These are phyloP conservation scores for Epichloe scottii DNA, from an alignment of 2,329 filamentous ascomycete genomes.

Conservation along the genomic window DNA sequence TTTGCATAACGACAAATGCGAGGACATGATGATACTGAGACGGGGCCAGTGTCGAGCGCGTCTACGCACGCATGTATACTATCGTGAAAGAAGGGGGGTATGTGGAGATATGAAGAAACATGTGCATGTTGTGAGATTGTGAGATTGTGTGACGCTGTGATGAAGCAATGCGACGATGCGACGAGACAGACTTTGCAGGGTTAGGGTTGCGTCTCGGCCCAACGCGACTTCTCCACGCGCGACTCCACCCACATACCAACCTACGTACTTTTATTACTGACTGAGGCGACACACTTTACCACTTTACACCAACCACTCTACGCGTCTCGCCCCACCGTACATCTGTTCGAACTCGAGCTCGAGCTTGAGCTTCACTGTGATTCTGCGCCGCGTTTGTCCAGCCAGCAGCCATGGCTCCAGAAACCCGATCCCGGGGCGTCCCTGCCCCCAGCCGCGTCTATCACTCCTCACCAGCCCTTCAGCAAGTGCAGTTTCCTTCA, in stretches of 20 bases:
- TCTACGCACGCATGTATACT: slow-evolving; percentile 5
- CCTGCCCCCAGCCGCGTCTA: slow-evolving; percentile 26
- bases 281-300: background rate
- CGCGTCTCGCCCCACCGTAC: slow-evolving; percentile 1
- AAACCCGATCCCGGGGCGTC: slow-evolving; percentile 25
- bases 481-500: slow-evolving; percentile 27
- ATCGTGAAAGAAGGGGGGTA: background rate
- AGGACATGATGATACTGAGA: background rate
- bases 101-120: slow-evolving; percentile 1
- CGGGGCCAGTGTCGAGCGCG: background rate
- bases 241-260: background rate
- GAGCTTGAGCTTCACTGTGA: background rate
- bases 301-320: background rate
- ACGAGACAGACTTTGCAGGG: background rate
- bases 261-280: background rate
- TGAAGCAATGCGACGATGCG: background rate
- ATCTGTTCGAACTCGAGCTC: background rate
- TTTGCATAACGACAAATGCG: background rate
- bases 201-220: background rate
- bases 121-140: background rate
- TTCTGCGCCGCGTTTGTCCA: background rate
- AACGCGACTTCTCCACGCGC: background rate
- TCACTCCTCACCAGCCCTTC: slow-evolving; percentile 23
- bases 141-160: background rate
- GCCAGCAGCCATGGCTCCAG: slow-evolving; percentile 10